A percentile compares a stretch with the other conserved stretches of the same genome.
These are phyloP conservation scores for Cytospora schulzeri DNA, from an alignment of 2,329 filamentous ascomycete species.

Conservation along the genomic window DNA sequence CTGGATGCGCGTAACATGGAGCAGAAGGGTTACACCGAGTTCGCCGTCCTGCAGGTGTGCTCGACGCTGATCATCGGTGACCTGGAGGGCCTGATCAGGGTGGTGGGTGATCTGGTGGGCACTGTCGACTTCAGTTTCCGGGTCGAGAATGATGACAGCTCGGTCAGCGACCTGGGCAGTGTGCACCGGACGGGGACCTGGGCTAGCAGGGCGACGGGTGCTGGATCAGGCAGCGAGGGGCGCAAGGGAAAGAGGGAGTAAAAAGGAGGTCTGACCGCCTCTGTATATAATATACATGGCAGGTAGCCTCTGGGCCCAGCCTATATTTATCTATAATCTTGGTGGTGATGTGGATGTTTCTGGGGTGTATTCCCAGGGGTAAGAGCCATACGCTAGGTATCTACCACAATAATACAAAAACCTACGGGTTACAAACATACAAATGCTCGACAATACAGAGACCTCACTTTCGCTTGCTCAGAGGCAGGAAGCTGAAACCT, in stretches of 20 bases:
- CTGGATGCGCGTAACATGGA: conserved; percentile 66
- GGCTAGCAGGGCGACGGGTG: conserved; percentile 5
- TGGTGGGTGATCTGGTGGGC: conserved; percentile 68
- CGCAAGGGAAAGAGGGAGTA: conserved; percentile 23
- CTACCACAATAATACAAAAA: not conserved
- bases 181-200: conserved; percentile 20
- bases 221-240: not conserved
- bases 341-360: not conserved
- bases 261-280: not conserved
- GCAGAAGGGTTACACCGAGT: conserved; percentile 73
- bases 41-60: conserved; percentile 74
- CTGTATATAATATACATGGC: not conserved
- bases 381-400: not conserved
- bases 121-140: conserved; percentile 75
- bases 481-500: not conserved
- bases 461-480: too few relatives aligned
- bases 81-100: conserved; percentile 61
- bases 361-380: not conserved
- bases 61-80: conserved; percentile 71
- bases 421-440: not conserved
- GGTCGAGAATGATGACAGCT: conserved; percentile 38
- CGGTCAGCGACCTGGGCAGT: conserved; percentile 18
- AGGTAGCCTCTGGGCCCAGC: too few relatives aligned
- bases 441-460: not conserved
- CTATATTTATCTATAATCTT: not conserved